These are phyloP conservation scores for Aspergillus japonicus DNA, from an alignment of 2,329 filamentous ascomycete species.

Conservation along the genomic window DNA sequence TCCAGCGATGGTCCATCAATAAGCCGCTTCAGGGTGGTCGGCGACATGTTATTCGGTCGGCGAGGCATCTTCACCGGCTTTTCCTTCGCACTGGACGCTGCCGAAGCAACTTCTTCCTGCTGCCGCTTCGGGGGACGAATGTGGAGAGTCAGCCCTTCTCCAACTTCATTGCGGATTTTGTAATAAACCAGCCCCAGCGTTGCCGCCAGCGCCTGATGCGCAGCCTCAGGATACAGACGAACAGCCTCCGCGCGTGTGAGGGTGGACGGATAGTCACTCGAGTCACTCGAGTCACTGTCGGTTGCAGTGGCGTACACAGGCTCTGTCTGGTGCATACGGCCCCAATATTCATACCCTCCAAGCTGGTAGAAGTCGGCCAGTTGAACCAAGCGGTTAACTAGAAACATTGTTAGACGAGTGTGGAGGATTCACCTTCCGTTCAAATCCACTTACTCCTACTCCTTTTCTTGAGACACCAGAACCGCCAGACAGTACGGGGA, in stretches of 20 bases:
- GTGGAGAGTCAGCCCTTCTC: constrained; percentile 32
- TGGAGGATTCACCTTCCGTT: neutral
- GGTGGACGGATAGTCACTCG: constrained; percentile 36
- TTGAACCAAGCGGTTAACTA: constrained; percentile 40
- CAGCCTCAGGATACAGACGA: constrained; percentile 38
- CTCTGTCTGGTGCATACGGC: constrained; percentile 34
- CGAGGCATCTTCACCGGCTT: constrained; percentile 39
- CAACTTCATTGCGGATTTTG: constrained; percentile 43
- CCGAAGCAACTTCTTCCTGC: constrained; percentile 35
- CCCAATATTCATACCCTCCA: constrained; percentile 41
- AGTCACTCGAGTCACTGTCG: constrained; percentile 42
- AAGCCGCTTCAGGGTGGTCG: constrained; percentile 31
- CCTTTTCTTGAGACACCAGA: constrained; percentile 44
- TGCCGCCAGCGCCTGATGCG: constrained; percentile 41
- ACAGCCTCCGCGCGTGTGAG: constrained; percentile 38
- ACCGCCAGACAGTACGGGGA: constrained; percentile 41
- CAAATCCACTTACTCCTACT: constrained; percentile 36
- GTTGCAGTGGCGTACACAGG: constrained; percentile 21
- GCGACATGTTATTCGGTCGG: constrained; percentile 31
- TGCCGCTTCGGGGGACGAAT: constrained; percentile 37
- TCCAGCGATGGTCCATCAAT: constrained; percentile 36
- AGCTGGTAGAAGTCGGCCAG: constrained; percentile 43
- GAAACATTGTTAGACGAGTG: constrained; percentile 8
- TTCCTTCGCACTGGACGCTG: constrained; percentile 31
- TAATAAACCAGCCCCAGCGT: constrained; percentile 42